Conservation (phyloP, 331 rosid species). For the Saraca asoca region DNA sequence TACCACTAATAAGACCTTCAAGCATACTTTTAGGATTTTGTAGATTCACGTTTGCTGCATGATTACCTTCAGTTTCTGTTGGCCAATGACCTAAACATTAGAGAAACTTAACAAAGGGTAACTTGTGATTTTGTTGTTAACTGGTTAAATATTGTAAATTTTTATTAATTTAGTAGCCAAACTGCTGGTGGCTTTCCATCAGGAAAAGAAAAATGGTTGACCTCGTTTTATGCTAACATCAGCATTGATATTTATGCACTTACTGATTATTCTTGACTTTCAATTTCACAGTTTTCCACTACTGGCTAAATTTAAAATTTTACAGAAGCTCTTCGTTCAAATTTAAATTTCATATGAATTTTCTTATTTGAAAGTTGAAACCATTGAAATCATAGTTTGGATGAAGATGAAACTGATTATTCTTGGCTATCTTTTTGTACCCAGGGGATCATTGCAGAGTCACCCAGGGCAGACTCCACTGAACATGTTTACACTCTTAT, state of each 20-base stretch:
- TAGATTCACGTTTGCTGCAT: constrained; percentile 2
- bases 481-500: constrained; percentile 62
- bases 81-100: background rate
- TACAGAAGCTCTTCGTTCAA: constrained; percentile 3
- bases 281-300: constrained; percentile 10
- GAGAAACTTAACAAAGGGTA: background rate
- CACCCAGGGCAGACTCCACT: constrained; percentile 50
- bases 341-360: constrained; percentile 9
- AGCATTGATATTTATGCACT: constrained; percentile 9
- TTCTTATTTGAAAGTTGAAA: constrained; percentile 17
- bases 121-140: background rate
- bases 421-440: constrained; percentile 15
- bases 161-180: constrained; percentile 18
- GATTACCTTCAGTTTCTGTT: constrained; percentile 9
- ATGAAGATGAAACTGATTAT: constrained; percentile 20
- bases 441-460: constrained; percentile 79
- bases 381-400: background rate
- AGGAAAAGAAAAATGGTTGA: background rate
- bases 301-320: background rate
- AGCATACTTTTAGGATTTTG: constrained; percentile 15
- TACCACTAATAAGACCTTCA: constrained; percentile 1
- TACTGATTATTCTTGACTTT: constrained; percentile 14
- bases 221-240: background rate
- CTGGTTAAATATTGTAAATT: background rate
- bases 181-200: constrained; percentile 22